Evolutionary conservation across 1,284 basidiomycete species (phyloP).

Genomic region (Tremellales sp.): DNA sequence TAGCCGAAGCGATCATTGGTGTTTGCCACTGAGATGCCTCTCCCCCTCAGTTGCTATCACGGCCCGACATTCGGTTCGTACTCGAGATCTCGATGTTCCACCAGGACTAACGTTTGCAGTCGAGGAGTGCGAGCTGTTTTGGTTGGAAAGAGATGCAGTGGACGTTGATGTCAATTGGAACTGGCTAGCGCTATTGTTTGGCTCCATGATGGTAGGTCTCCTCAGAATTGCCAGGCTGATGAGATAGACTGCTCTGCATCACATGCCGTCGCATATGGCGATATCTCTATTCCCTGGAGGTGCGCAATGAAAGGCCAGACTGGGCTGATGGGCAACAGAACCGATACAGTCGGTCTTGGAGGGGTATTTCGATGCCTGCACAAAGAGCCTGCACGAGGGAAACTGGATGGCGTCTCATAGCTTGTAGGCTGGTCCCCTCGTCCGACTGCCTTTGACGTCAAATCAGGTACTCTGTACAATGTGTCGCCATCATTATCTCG

Average conservation of each 20-base stretch:
- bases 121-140: slow-evolving; percentile 20
- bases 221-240: neutral
- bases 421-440: neutral
- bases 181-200: slow-evolving; percentile 19
- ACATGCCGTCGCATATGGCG: slow-evolving; percentile 11
- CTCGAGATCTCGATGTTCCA: neutral
- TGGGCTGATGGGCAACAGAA: slow-evolving; percentile 1
- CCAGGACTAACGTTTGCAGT: neutral
- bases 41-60: slow-evolving; percentile 7
- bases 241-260: slow-evolving; percentile 15
- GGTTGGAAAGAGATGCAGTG: slow-evolving; percentile 14
- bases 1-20: too few relatives aligned
- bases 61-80: slow-evolving; percentile 11
- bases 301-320: slow-evolving; percentile 6
- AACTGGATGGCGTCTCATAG: slow-evolving; percentile 20
- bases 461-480: slow-evolving; percentile 18
- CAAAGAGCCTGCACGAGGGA: slow-evolving; percentile 9
- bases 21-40: neutral
- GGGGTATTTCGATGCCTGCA: slow-evolving; percentile 13
- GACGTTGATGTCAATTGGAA: slow-evolving; percentile 22
- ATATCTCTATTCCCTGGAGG: slow-evolving; percentile 10
- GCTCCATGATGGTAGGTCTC: slow-evolving; percentile 12
- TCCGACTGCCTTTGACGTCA: neutral
- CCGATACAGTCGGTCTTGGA: too few relatives aligned
- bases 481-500: slow-evolving; percentile 14